Evolutionary conservation across 768 basidiomycete genomes (phyloP), one percentile per base, ranked within the genome.

Genomic region (Lentinula sp.): DNA sequence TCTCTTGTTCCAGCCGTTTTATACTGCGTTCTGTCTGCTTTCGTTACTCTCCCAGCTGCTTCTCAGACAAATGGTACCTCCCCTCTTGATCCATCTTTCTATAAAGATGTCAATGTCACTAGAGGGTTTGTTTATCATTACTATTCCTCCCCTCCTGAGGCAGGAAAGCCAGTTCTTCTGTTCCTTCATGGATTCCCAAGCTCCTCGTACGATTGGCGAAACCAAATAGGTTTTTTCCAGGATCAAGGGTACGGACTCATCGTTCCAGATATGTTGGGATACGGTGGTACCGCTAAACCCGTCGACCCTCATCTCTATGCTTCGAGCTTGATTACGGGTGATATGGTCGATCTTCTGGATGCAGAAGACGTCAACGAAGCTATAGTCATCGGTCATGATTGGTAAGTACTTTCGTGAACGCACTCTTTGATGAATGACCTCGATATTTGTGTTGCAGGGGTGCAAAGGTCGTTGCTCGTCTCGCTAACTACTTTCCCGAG

Each of bases 221-320:
- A 71, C 37, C 76, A 79, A 54, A 71, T 79, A 39, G 20, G 7
- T 39, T 18, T 39, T 9, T 50, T 49, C 15, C 46, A 70, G 46
- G 66, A 69, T 37, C 67, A 68, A 61, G 81, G 80, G 23, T 79
- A 76, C 49, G 77, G 79, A 15, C 36, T 81, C 13, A 66, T 83
- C 53, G 76, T 73, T 8, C 81, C 81, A 0, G 81, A 82, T 66
- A 72, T 81, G 64, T 73, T 82, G 15, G 81, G 81, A 6, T 75
- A 71, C 37, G 81, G 79, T 12, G 73, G 67, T n/a, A 53, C 76
- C 71, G 57, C 58, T 52, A 67, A 62, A 51, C 68, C 68, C 23
- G 49, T 51, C 12, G 67, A 69, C 45, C 61, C 67, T 10, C 56
- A 60, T 10, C 63, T 67, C 12, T 77, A 77, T 54, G 46, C 65